These are phyloP conservation scores for Coleophoma eucalyptorum DNA, from an alignment of 2,329 filamentous ascomycete genomes.

Conservation along the genomic window DNA sequence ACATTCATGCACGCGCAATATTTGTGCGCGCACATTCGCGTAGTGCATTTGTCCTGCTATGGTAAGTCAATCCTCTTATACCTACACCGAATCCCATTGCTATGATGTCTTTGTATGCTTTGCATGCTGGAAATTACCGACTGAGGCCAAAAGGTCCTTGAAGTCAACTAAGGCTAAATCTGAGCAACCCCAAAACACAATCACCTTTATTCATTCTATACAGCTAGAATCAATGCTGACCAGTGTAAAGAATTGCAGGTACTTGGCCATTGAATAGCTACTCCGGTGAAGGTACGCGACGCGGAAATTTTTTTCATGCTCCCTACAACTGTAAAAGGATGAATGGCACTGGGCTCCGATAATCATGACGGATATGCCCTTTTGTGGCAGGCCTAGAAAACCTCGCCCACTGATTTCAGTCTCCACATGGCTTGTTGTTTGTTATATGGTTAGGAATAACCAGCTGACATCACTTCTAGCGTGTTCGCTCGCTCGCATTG, in stretches of 20 bases:
- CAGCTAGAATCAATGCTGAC: slow-evolving; percentile 8
- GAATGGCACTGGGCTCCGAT: slow-evolving; percentile 99
- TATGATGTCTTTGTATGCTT: slow-evolving; percentile 30
- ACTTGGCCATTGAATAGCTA: neutral
- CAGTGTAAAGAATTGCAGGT: slow-evolving; percentile 1
- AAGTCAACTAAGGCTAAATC: slow-evolving; percentile 84
- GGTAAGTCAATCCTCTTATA: too few relatives aligned
- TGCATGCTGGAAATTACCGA: slow-evolving; percentile 91
- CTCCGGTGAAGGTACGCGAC: slow-evolving; percentile 1
- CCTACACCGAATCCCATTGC: slow-evolving; percentile 4
- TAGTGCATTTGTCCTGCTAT: too few relatives aligned
- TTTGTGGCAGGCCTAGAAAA: slow-evolving; percentile 99
- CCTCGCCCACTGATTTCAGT: slow-evolving; percentile 86
- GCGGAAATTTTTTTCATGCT: slow-evolving; percentile 1
- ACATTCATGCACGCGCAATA: too few relatives aligned
- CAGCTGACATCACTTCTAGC: too few relatives aligned
- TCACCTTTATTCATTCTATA: slow-evolving; percentile 3
- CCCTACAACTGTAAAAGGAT: slow-evolving; percentile 51
- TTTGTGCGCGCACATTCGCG: too few relatives aligned
- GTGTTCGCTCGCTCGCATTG: too few relatives aligned
- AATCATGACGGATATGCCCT: slow-evolving; percentile 83
- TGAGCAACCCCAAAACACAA: slow-evolving; percentile 48
- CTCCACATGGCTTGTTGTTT: neutral
- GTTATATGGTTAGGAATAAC: too few relatives aligned
- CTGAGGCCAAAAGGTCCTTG: slow-evolving; percentile 67